Conservation (phyloP, 257 asterid species). For the Cordia subcordata region DNA sequence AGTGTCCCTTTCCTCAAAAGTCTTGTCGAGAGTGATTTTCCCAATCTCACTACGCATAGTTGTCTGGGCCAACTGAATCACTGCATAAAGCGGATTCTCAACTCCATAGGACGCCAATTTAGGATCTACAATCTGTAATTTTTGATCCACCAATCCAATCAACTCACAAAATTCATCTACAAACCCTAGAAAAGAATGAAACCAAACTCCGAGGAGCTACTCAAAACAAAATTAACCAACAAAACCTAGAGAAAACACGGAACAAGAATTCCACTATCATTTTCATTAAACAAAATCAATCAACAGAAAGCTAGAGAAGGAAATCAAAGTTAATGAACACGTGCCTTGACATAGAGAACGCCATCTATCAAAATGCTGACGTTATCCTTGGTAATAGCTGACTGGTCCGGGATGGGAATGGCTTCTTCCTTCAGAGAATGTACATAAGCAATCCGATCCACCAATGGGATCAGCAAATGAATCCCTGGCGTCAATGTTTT, state of each 20-base stretch:
- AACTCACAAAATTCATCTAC: not conserved
- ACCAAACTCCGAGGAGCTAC: not conserved
- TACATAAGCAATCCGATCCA: conserved; percentile 77
- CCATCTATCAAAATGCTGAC: conserved; percentile 81
- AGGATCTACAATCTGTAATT: conserved; percentile 75
- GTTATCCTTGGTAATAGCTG: conserved; percentile 89
- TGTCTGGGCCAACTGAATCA: conserved; percentile 90
- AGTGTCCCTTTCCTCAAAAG: conserved; percentile 92
- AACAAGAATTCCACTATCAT: not conserved
- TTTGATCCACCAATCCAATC: conserved; percentile 1
- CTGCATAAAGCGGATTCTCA: conserved; percentile 75
- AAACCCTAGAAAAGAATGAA: conserved; percentile 1
- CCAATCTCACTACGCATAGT: conserved; percentile 99
- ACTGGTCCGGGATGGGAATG: conserved; percentile 66
- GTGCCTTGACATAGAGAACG: conserved; percentile 75
- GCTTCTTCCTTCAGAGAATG: conserved; percentile 87
- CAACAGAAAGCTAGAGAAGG: not conserved
- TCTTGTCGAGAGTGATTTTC: conserved; percentile 88
- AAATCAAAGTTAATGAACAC: not conserved
- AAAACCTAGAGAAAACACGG: not conserved
- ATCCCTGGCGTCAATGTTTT: conserved; percentile 84
- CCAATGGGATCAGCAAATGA: conserved; percentile 71
- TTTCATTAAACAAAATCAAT: not conserved
- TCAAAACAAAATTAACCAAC: conserved; percentile 1
- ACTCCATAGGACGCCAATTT: conserved; percentile 94